Evolutionary conservation across 768 basidiomycete genomes (phyloP), one percentile per base, ranked within the genome.

Genomic region (Panus rudis): DNA sequence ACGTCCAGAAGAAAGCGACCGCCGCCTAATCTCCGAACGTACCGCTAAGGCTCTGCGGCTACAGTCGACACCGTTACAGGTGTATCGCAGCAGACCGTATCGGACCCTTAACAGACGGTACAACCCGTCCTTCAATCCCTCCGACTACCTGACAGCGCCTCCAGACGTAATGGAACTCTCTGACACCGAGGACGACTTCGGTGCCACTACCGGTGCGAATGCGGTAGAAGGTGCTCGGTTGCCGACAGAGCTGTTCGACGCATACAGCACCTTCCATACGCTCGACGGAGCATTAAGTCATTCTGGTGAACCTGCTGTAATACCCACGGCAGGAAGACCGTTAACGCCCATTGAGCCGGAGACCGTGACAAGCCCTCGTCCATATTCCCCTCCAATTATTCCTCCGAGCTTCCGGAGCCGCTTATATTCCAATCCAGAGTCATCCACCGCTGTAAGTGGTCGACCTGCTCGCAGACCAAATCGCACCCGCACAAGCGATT

Each of bases 131-230:
- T 16, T 49, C 33, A 35, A 46, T 38, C 41, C 34, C 35, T 39
- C 37, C 10, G 42, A 45, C 22, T 38, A 27, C 35, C 37, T 42
- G 17, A 16, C 22, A 11, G n/a, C n/a, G n/a, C 43, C 76, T 13
- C 70, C 76, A 3, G 70, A 70, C 39, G 75, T 81, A 50, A 67
- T 79, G 54, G 78, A 78, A 57, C 43, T 52, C 12, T 57, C 59
- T 17, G 78, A 79, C 20, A n/a, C n/a, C n/a, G 83, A 81, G 3
- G 80, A 83, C 3, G 80, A 83, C n/a, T 82, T 82, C 25, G 78
- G 79, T 26, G 62, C 78, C 43, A 73, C 70, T 25, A 63, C 63
- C 38, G 33, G 51, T 56, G 42, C 74, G 45, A 63, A 75, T 30
- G 61, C 53, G 56, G 48, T 70, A 14, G 83, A 84, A 52, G 80